Percentiles rank a stretch among this genome's conserved stretches.
Evolutionary conservation across 1,284 basidiomycete genomes (phyloP).

Genomic region (Wallemia hederae): DNA sequence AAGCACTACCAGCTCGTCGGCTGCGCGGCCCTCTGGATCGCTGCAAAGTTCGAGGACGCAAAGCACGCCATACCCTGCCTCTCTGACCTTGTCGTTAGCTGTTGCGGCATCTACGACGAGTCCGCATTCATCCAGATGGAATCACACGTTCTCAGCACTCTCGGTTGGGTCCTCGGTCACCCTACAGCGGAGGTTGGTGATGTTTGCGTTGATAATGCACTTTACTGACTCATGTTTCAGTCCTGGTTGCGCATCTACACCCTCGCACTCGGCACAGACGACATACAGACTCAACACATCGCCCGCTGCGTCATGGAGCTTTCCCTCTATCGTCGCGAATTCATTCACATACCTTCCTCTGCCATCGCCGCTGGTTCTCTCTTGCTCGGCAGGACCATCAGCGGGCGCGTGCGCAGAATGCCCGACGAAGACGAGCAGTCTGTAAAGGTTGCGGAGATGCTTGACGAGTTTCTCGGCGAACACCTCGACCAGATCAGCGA

Average conservation of each 20-base stretch:
- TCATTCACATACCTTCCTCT: conserved; percentile 57
- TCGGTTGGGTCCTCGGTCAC: conserved; percentile 88
- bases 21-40: conserved; percentile 93
- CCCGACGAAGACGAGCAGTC: conserved; percentile 44
- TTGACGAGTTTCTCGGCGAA: conserved; percentile 59
- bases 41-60: conserved; percentile 95
- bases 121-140: conserved; percentile 94
- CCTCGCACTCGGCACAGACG: conserved; percentile 30
- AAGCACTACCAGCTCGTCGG: conserved; percentile 99
- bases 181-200: conserved; percentile 90
- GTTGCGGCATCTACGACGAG: conserved; percentile 80
- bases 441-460: conserved; percentile 30
- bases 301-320: conserved; percentile 96
- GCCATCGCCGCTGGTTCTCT: conserved; percentile 63
- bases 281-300: conserved; percentile 65
- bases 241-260: background rate
- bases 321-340: conserved; percentile 87
- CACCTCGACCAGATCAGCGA: conserved; percentile 70
- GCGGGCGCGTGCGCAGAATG: conserved; percentile 39
- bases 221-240: conserved; percentile 1
- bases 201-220: conserved; percentile 28
- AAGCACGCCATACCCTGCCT: conserved; percentile 94
- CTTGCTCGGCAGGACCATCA: conserved; percentile 61
- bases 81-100: conserved; percentile 74
- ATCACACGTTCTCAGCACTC: conserved; percentile 79